These are phyloP conservation scores for Plasmodium reichenowi DNA, from an alignment of 169 alveolate species.

Conservation along the genomic window DNA sequence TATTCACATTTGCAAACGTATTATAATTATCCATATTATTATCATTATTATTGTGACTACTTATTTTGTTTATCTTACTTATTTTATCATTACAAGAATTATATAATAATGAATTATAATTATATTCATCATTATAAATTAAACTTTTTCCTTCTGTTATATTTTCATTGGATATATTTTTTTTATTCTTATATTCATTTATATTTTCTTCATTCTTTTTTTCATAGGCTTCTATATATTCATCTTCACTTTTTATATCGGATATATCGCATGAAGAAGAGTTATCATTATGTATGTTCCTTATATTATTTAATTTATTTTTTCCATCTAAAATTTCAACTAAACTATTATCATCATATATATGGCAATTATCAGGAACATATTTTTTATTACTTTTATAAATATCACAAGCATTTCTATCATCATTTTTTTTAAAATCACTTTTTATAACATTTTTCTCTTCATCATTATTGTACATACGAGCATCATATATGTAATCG, in stretches of 20 bases:
- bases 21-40: background rate
- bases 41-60: background rate
- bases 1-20: background rate
- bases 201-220: conserved; percentile 38
- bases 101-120: too few relatives aligned
- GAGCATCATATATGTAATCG: background rate
- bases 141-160: too few relatives aligned
- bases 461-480: background rate
- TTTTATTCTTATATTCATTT: conserved; percentile 29
- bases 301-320: too few relatives aligned
- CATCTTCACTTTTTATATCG: conserved; percentile 76
- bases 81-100: too few relatives aligned
- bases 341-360: too few relatives aligned
- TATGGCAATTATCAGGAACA: too few relatives aligned
- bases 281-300: background rate
- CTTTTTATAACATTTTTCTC: background rate
- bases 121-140: too few relatives aligned
- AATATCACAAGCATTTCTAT: background rate
- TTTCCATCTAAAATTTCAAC: too few relatives aligned
- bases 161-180: too few relatives aligned
- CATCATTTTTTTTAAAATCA: background rate
- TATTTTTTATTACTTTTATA: too few relatives aligned
- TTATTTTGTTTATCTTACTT: background rate
- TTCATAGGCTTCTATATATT: background rate
- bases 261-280: conserved; percentile 48